Evolutionary conservation across 371 early-diverging fungal genomes (phyloP), one percentile per base, ranked within the genome.

Genomic region (Fennellomyces sp.): DNA sequence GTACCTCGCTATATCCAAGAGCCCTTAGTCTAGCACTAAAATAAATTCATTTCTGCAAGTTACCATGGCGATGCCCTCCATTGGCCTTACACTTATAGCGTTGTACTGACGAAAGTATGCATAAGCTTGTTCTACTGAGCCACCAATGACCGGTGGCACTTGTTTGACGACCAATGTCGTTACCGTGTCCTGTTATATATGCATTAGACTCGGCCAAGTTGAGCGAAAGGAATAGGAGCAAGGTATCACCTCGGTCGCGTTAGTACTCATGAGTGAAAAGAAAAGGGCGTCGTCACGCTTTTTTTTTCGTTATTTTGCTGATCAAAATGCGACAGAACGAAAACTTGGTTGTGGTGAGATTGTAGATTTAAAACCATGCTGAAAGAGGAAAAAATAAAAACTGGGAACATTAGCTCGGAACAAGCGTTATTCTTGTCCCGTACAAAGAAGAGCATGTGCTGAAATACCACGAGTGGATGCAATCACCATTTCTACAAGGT

Each of bases 391-490:
- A 21, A 7, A 3, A 42, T 27, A 23, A 2, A 23, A 15, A 39
- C 8, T 23, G 28, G 11, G 11, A 41, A 56, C 38, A 41, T 17
- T 33, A 92, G 92, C 74, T 86, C 25, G 90, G 89, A 6, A 56
- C 78, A 15, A 83, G 75, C 55, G 86, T 85, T 12, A 71, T 90
- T 12, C 81, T 97, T 3, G 94, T 94, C 10, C 97, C 97, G 1
- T 97, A 97, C 72, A 82, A 81, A 50, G 70, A 73, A 26, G 88
- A 89, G 47, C 97, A 97, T 83, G 97, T 97, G 1, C 80, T 80
- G 5, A 81, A 67, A 55, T 97, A 97, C 70, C 94, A 97, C 73
- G 88, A 88, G 51, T 97, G 97, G 97, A 97, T 97, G 97, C 84
- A 94, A 65, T 89, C 89, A 5, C 91, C 92, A 8, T 91, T 86